A percentile compares a stretch with the other conserved stretches of the same genome.
Evolutionary conservation across 2,329 filamentous ascomycete species (phyloP).

Genomic region (Paecilomyces formosus): DNA sequence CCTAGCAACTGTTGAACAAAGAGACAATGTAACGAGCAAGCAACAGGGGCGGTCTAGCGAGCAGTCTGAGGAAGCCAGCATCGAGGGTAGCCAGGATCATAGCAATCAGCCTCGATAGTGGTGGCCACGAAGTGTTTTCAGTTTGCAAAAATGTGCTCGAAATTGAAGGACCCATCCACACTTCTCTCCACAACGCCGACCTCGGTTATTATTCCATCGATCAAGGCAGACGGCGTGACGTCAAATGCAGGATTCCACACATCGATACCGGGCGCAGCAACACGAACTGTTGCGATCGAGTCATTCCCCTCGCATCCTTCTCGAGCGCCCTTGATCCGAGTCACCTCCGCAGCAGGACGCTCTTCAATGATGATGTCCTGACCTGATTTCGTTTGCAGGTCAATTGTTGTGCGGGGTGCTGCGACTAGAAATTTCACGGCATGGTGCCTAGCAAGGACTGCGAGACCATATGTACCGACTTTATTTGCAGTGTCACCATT

Average conservation of each 20-base stretch:
- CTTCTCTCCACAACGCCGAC: conserved; percentile 78
- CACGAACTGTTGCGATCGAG: conserved; percentile 60
- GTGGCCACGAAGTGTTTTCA: conserved; percentile 3
- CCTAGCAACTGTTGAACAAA: conserved; percentile 14
- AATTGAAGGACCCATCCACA: conserved; percentile 59
- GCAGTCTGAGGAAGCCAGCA: not conserved
- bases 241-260: conserved; percentile 99
- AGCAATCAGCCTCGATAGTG: conserved; percentile 5
- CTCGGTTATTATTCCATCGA: conserved; percentile 93
- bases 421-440: conserved; percentile 92
- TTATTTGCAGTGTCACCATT: conserved; percentile 99
- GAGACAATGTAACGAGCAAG: conserved; percentile 3
- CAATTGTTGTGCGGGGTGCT: conserved; percentile 89
- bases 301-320: conserved; percentile 51
- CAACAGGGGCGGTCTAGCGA: not conserved
- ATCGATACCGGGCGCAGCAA: conserved; percentile 65
- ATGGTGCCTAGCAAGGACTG: conserved; percentile 82
- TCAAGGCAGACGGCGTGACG: conserved; percentile 79
- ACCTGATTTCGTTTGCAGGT: conserved; percentile 71
- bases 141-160: conserved; percentile 29
- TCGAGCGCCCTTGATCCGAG: conserved; percentile 71
- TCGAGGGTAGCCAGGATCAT: conserved; percentile 2
- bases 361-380: conserved; percentile 84
- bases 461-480: conserved; percentile 88
- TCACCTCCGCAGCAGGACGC: conserved; percentile 72